These are phyloP conservation scores for Ascochyta clinopodiicola DNA, from an alignment of 2,329 filamentous ascomycete species.

Conservation along the genomic window DNA sequence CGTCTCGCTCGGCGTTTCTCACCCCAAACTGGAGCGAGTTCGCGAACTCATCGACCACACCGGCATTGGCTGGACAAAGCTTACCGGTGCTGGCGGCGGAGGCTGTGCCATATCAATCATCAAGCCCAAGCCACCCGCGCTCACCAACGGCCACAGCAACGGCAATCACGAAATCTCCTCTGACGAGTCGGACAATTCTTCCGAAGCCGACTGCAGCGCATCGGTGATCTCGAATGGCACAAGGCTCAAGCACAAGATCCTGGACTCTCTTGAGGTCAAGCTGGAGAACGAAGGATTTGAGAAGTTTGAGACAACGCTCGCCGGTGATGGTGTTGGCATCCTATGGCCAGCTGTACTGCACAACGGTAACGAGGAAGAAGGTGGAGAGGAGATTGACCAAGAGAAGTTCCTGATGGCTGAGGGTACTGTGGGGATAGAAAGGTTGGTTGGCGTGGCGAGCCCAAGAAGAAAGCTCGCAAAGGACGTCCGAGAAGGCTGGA, in stretches of 20 bases:
- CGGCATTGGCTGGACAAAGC: slow-evolving; percentile 93
- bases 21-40: slow-evolving; percentile 89
- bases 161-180: slow-evolving; percentile 28
- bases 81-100: slow-evolving; percentile 93
- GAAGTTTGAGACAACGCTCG: slow-evolving; percentile 87
- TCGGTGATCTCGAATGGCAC: slow-evolving; percentile 42
- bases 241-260: slow-evolving; percentile 47
- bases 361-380: slow-evolving; percentile 80
- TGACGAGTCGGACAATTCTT: slow-evolving; percentile 35
- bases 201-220: slow-evolving; percentile 34
- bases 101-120: slow-evolving; percentile 94
- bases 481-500: slow-evolving; percentile 50
- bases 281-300: slow-evolving; percentile 70
- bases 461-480: slow-evolving; percentile 32
- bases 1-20: slow-evolving; percentile 90
- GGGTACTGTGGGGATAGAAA: slow-evolving; percentile 84
- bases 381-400: slow-evolving; percentile 90
- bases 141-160: slow-evolving; percentile 55
- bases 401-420: slow-evolving; percentile 86
- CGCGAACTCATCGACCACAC: slow-evolving; percentile 84
- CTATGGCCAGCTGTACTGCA: slow-evolving; percentile 91
- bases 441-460: slow-evolving; percentile 75
- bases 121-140: slow-evolving; percentile 62
- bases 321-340: slow-evolving; percentile 91
- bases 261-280: slow-evolving; percentile 68